Evolutionary conservation across 352 stramenopile species (phyloP).

Genomic region (Globisporangium paroecandrum): DNA sequence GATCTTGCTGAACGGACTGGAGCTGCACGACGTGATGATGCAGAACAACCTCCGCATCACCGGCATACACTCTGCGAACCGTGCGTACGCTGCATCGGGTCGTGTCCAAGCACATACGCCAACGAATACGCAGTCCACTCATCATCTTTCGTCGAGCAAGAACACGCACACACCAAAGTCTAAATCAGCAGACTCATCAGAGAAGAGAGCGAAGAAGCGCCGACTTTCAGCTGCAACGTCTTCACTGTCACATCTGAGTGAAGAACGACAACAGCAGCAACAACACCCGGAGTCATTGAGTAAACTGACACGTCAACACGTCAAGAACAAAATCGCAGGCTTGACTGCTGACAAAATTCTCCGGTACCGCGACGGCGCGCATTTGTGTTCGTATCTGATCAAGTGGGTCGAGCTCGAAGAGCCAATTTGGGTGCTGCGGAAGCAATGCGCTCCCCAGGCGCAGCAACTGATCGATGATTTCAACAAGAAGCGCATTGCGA

Average conservation of each 20-base stretch:
- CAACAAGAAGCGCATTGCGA: constrained; percentile 7
- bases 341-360: constrained; percentile 32
- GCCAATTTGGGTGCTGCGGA: constrained; percentile 34
- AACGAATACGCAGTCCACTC: not conserved
- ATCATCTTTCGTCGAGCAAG: not conserved
- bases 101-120: not conserved
- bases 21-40: constrained; percentile 17
- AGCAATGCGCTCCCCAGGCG: constrained; percentile 28
- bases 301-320: constrained; percentile 3
- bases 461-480: constrained; percentile 34
- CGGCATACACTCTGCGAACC: not conserved
- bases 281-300: not conserved
- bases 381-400: constrained; percentile 34
- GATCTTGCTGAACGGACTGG: not conserved
- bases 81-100: not conserved
- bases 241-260: not conserved
- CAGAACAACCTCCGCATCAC: constrained; percentile 10
- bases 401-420: constrained; percentile 23
- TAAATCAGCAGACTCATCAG: not conserved
- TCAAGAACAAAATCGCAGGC: constrained; percentile 12
- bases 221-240: constrained; percentile 6
- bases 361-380: constrained; percentile 16
- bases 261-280: not conserved
- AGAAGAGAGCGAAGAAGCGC: constrained; percentile 13
- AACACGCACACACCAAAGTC: not conserved